Percentiles rank a stretch among this genome's conserved stretches.
Conservation (phyloP, 75 land plant genomes). For the Pinus tabuliformis region DNA sequence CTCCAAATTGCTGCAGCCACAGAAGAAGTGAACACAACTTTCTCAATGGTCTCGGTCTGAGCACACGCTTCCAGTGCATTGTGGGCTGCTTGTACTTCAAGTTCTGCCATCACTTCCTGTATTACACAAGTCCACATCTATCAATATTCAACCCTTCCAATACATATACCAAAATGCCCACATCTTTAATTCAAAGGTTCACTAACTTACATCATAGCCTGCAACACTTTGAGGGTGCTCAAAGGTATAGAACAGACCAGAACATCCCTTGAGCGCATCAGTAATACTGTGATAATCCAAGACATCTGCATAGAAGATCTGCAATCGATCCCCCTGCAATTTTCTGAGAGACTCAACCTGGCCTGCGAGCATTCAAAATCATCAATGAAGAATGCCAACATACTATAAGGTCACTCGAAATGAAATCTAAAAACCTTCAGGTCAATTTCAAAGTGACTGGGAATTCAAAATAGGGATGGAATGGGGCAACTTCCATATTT, state of each 20-base stretch:
- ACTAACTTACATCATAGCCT: constrained; percentile 52
- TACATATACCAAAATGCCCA: background rate
- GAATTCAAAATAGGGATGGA: no score
- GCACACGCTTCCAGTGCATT: no score
- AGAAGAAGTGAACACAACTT: no score
- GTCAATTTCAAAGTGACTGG: no score
- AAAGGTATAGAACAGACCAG: constrained; percentile 66
- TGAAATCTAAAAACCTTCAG: no score
- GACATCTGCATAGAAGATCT: constrained; percentile 49
- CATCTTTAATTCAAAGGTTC: background rate
- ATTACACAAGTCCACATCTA: background rate
- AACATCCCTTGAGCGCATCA: constrained; percentile 64
- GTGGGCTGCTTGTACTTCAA: no score
- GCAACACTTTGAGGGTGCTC: constrained; percentile 43
- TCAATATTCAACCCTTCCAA: background rate
- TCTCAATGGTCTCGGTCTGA: no score
- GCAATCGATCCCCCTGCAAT: constrained; percentile 30
- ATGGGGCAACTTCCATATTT: no score
- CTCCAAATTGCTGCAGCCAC: no score
- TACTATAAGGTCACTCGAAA: no score
- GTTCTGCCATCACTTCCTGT: no score
- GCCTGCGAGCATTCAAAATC: background rate
- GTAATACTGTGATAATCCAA: constrained; percentile 71
- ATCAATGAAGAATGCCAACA: background rate
- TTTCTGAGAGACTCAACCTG: constrained; percentile 3